These are phyloP conservation scores for Dryas integrifolia DNA, from an alignment of 331 rosid genomes.

Conservation along the genomic window DNA sequence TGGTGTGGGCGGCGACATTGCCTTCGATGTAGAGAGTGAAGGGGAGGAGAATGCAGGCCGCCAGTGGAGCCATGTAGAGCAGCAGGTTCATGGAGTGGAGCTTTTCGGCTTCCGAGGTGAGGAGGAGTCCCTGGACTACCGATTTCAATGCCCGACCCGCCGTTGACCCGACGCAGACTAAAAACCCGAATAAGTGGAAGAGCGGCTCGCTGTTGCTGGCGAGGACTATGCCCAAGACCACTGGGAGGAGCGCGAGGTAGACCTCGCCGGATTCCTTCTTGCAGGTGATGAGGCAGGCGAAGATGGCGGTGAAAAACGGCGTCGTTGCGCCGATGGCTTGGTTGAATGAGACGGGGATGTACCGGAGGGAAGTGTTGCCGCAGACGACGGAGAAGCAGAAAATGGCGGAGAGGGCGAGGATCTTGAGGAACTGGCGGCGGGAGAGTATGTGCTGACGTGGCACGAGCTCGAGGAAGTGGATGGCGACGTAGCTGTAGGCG, in stretches of 20 bases:
- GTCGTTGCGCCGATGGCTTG: conserved; percentile 96
- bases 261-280: conserved; percentile 75
- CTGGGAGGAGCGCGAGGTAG: conserved; percentile 77
- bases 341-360: conserved; percentile 85
- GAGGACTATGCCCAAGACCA: conserved; percentile 76
- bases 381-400: conserved; percentile 96
- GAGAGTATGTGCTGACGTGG: conserved; percentile 82
- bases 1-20: conserved; percentile 46
- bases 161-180: conserved; percentile 77
- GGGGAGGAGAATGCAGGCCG: conserved; percentile 72
- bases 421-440: conserved; percentile 67
- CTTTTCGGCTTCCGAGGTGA: conserved; percentile 80
- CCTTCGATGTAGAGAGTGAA: conserved; percentile 82
- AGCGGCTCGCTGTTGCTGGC: conserved; percentile 81
- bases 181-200: conserved; percentile 77
- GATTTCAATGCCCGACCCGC: conserved; percentile 91
- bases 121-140: conserved; percentile 73
- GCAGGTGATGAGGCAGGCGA: conserved; percentile 71
- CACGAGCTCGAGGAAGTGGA: conserved; percentile 62
- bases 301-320: conserved; percentile 86
- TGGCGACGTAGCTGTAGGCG: conserved; percentile 57
- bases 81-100: conserved; percentile 91
- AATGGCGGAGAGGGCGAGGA: conserved; percentile 67
- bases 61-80: conserved; percentile 96
- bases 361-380: conserved; percentile 85